Base-by-base conservation (phyloP, 2,329 filamentous ascomycete genomes). In the Aspergillus fructus region DNA sequence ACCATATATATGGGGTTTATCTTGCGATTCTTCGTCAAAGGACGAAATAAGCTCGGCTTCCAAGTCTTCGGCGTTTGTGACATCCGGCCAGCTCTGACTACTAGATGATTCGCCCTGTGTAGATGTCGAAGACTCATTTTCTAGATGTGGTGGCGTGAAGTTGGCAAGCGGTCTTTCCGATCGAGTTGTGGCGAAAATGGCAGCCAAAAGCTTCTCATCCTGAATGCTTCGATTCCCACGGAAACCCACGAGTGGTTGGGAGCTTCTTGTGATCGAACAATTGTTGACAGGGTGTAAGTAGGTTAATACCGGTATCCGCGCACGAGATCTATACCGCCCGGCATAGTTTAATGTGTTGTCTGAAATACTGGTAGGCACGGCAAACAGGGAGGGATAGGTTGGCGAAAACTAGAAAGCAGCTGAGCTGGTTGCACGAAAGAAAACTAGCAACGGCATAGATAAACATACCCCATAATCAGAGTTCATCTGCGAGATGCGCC, bases 221-320 rank as follows among this genome's bases (percentile, higher is more conserved):
- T 99, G 94, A 33, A 96, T 90, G 68, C 93, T 97, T 43, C 93
- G 87, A 68, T 96, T 94, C 61, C 90, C 86, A 49, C 89, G 86
- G 23, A 97, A 85, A 13, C 94, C 94, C 2, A 93, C 89, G 56
- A 93, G 81, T 0, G 94, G 94, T 71, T 99, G 94, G 3, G 93
- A 96, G 70, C 92, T 96, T 70, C 94, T 85, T 2, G 93, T 97
- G 62, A 99, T 96, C 23, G 93, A 94, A 74, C 94, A 97, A 72
- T 96, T 96, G 72, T 97, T 99, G 67, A 97, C 82, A 0, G 91
- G 91, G 73, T 99, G 94, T n/a, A 97, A 85, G 74, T 99, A 99
- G 21, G 92, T 92, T 40, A 99, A 79, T 3, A 88, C 89, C 2
- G 94, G 94, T 73, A 99, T 93, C 59, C 94, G 88, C 62, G 89